Evolutionary conservation across 1,284 basidiomycete genomes (phyloP).

Genomic region (Sutorius eximius): DNA sequence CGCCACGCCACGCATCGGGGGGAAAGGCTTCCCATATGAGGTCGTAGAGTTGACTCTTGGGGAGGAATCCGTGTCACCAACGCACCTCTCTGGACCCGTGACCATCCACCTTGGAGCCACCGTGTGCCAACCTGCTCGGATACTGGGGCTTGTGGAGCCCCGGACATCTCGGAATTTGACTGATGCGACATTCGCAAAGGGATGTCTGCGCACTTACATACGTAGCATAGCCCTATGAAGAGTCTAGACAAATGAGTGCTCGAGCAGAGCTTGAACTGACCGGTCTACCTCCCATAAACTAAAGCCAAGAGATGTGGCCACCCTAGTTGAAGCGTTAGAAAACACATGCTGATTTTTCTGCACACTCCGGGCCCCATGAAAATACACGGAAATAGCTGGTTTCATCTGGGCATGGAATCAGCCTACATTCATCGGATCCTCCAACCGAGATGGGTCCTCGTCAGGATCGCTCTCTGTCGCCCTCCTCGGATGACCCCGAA

Average conservation of each 20-base stretch:
- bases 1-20: neutral
- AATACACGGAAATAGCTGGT: conserved; percentile 11
- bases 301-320: neutral
- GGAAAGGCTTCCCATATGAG: neutral
- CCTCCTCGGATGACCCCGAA: conserved; percentile 29
- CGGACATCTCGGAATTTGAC: neutral
- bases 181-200: neutral
- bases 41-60: neutral
- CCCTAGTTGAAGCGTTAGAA: neutral
- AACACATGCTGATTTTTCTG: neutral
- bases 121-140: too few species aligned
- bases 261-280: neutral
- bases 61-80: neutral
- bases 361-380: neutral
- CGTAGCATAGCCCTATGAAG: neutral
- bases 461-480: conserved; percentile 12
- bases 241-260: neutral
- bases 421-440: conserved; percentile 35
- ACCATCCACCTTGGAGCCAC: neutral
- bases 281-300: too few species aligned
- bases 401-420: conserved; percentile 20
- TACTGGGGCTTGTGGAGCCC: too few species aligned
- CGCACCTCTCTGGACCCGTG: neutral
- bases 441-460: conserved; percentile 20
- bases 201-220: neutral